Base-by-base conservation (phyloP, 2,329 filamentous ascomycete genomes). In the Fusarium haematococcum region DNA sequence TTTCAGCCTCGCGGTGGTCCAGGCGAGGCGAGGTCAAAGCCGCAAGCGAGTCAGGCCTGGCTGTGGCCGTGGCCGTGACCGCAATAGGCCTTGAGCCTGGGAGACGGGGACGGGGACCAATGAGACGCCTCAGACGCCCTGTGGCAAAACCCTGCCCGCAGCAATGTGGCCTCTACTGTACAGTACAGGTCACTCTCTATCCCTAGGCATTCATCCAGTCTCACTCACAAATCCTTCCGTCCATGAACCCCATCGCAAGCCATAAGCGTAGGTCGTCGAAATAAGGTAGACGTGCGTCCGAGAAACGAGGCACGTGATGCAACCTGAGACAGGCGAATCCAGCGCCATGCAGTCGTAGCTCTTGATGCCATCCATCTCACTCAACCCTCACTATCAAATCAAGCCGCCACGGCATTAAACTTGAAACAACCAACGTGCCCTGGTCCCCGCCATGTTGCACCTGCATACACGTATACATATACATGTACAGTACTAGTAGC, bases 1-100 rank as follows among this genome's bases (percentile, higher is more conserved):
- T 75, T 75, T 75, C 73, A 75, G 73, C 73, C 72, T 75, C 69
- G 72, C 37, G 61, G 72, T 67, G 68, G 72, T 59, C 65, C 63
- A 72, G 65, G 68, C 65, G 54, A 74, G 66, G 64, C 61, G 62
- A 75, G 54, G 61, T 63, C 65, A 67, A 57, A 74, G 63, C 54
- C 62, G 43, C 68, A 74, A 75, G 72, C 71, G 71, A 75, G 68
- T 74, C 68, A 74, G 68, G 59, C 65, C 65, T 63, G 56, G 62
- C 20, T n/a, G 41, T 39, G 37, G 37, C 41, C 41, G 41, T 45
- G 7, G 10, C 41, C 20, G 41, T 14, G 20, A 20, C 48, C 25
- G 25, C 48, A 52, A 30, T 30, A 52, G 48, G 25, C 27, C 48
- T 32, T 52, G 48, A 50, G 43, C 33, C 50, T 37, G 32, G 52